These are phyloP conservation scores for Phytophthora sojae DNA, from an alignment of 352 stramenopile genomes.

Conservation along the genomic window DNA sequence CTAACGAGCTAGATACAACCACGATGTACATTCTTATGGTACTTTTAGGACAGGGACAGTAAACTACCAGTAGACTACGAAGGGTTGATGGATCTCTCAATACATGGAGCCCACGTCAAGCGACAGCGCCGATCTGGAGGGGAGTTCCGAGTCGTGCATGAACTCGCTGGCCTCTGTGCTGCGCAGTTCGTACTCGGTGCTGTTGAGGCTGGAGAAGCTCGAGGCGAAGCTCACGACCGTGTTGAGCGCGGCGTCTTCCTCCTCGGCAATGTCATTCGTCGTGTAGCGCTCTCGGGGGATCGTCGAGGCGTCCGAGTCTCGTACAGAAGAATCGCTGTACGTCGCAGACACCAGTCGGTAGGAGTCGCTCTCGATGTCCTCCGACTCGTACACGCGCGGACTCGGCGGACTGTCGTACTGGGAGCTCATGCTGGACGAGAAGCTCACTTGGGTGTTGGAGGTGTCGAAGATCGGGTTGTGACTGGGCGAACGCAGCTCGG, in stretches of 20 bases:
- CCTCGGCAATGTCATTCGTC: neutral
- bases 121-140: conserved; percentile 38
- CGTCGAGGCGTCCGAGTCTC: conserved; percentile 14
- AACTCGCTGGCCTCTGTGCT: conserved; percentile 49
- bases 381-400: conserved; percentile 21
- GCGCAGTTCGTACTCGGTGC: conserved; percentile 31
- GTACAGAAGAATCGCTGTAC: conserved; percentile 14
- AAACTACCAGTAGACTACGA: conserved; percentile 17
- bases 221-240: conserved; percentile 39
- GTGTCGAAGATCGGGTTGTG: conserved; percentile 28
- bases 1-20: too few species aligned
- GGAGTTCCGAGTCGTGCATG: conserved; percentile 40
- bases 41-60: conserved; percentile 13
- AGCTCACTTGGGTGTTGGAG: conserved; percentile 35
- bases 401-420: conserved; percentile 10
- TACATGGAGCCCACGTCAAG: conserved; percentile 36
- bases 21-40: conserved; percentile 15
- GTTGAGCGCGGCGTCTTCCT: conserved; percentile 10
- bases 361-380: conserved; percentile 8
- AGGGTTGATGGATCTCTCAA: neutral
- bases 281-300: conserved; percentile 1
- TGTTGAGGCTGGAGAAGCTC: conserved; percentile 36
- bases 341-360: conserved; percentile 19
- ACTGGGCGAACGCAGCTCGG: conserved; percentile 3
- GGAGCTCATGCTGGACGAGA: conserved; percentile 41